Evolutionary conservation across 73 alveolate genomes (phyloP).

Genomic region (Paramecium primaurelia): DNA sequence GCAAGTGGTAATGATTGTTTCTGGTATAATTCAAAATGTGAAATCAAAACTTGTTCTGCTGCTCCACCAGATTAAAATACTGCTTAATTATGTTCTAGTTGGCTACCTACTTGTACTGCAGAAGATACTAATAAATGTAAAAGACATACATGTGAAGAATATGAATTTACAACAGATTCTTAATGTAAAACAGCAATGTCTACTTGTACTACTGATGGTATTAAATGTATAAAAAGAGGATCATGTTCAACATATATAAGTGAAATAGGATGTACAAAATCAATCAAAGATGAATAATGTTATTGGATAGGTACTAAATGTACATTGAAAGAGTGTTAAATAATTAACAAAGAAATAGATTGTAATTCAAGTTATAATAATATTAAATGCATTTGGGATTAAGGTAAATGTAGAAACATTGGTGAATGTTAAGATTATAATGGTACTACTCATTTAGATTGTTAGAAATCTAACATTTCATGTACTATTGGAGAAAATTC

Average conservation of each 20-base stretch:
- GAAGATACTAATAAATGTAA: neutral
- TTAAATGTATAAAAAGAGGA: neutral
- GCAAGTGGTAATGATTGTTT: neutral
- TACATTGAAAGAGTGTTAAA: neutral
- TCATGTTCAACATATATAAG: neutral
- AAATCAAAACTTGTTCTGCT: neutral
- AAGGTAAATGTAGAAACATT: neutral
- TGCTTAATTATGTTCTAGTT: neutral
- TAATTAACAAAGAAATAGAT: neutral
- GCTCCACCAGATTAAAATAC: neutral
- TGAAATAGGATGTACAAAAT: neutral
- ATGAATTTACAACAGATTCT: neutral
- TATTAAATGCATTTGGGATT: neutral
- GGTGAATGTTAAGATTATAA: neutral
- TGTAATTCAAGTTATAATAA: neutral
- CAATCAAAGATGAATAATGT: neutral
- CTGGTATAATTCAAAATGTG: neutral
- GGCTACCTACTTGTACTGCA: constrained; percentile 2
- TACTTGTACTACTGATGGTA: constrained; percentile 19
- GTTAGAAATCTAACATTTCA: neutral
- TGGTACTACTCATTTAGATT: neutral
- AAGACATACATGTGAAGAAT: neutral
- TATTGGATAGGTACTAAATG: neutral
- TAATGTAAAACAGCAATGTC: neutral
- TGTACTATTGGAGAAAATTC: neutral